Evolutionary conservation across 176 grass and related monocot species (phyloP), one percentile per base, ranked within the genome.

Genomic region (Elaeis guineensis): DNA sequence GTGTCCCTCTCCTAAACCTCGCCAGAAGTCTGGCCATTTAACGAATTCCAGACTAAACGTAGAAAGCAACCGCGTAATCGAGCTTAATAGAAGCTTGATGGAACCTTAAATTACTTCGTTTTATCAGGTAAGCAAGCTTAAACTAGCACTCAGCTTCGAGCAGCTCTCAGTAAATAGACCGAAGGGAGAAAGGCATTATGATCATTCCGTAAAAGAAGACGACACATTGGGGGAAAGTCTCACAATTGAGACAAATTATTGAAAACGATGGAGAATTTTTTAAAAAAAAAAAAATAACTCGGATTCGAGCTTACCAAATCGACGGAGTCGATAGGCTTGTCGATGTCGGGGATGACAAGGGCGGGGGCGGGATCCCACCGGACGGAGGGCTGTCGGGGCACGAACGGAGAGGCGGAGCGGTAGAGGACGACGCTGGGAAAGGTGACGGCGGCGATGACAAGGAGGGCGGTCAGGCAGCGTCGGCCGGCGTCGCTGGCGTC

Each of bases 341-440:
- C 64, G 17, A 65, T 77, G 14, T 59, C 59, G 54, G 73, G 30
- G 20, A 65, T 26, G 8, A 20, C 0, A 23, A 56, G 26, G n/a
- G 49, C 32, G 7, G 35, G 35, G 2, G 50, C 80, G 50, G 16
- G 49, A 3, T n/a, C 2, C 17, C 49, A 21, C 17, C 20, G 29
- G 30, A 6, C 73, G 12, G 63, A 14, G 39, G 16, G 17, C 19
- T 17, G 54, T 0, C 19, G 69, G 20, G 1, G 18, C 12, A n/a
- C 4, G 6, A 26, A 0, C 63, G 17, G 58, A 7, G 69, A n/a
- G 17, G 70, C 59, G 54, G 73, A 69, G n/a, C 73, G 35, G 73
- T 81, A 74, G 25, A 86, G 59, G 57, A 86, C 64, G 30, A 73
- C 83, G 61, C 69, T 77, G 58, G 69, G 78, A 21, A 81, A 59